These are phyloP conservation scores for Ustilago hordei DNA, from an alignment of 1,284 basidiomycete genomes.

Conservation along the genomic window DNA sequence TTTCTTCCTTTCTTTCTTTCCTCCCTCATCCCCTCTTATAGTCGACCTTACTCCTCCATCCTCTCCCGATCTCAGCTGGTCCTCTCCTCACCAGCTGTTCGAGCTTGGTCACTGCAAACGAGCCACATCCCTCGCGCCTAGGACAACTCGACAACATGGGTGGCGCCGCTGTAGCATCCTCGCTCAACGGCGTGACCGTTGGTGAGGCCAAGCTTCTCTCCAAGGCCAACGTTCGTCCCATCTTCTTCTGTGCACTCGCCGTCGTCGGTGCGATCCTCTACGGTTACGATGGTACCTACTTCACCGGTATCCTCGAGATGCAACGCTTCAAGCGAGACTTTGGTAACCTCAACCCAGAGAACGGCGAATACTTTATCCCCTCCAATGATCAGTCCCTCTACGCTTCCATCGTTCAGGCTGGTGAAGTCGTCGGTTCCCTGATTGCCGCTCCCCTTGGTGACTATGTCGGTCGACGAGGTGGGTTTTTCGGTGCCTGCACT, in stretches of 20 bases:
- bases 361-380: constrained; percentile 50
- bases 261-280: constrained; percentile 69
- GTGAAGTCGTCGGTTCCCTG: constrained; percentile 71
- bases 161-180: constrained; percentile 25
- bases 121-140: background rate
- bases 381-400: constrained; percentile 61
- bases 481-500: constrained; percentile 66
- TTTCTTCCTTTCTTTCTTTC: background rate
- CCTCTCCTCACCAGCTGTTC: background rate
- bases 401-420: constrained; percentile 71
- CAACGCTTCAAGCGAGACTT: constrained; percentile 59
- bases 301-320: constrained; percentile 70
- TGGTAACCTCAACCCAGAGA: constrained; percentile 53
- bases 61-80: background rate
- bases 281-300: constrained; percentile 68
- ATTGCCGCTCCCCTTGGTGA: constrained; percentile 71
- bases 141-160: constrained; percentile 23
- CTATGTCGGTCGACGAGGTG: constrained; percentile 70
- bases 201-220: constrained; percentile 60
- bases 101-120: background rate
- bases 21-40: background rate
- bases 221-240: constrained; percentile 65
- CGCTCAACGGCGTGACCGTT: constrained; percentile 39
- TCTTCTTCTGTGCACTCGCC: constrained; percentile 67
- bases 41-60: too few relatives aligned